These are phyloP conservation scores for Pseudogymnoascus verrucosus DNA, from an alignment of 2,329 filamentous ascomycete species.

Conservation along the genomic window DNA sequence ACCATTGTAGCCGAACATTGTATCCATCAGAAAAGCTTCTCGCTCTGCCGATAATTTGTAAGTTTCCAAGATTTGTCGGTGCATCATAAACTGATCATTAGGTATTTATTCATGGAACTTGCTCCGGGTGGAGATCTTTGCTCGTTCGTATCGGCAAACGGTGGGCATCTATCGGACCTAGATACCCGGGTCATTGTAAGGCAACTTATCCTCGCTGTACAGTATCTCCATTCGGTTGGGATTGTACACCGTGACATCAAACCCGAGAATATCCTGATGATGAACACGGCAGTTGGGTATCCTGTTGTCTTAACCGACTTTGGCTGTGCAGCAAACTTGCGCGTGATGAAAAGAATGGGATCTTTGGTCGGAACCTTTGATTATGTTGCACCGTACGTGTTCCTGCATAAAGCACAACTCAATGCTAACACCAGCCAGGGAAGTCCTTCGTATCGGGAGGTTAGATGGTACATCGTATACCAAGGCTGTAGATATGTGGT, in stretches of 20 bases:
- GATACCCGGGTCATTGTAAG: constrained; percentile 23
- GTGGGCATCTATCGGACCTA: constrained; percentile 19
- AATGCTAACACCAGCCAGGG: background rate
- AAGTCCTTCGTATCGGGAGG: constrained; percentile 17
- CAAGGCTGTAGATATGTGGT: constrained; percentile 26
- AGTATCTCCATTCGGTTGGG: constrained; percentile 24
- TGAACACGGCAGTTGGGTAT: constrained; percentile 22
- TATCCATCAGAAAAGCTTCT: constrained; percentile 44
- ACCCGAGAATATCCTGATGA: constrained; percentile 27
- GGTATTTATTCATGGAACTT: constrained; percentile 50
- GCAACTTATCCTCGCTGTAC: constrained; percentile 25
- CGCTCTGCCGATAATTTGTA: constrained; percentile 41
- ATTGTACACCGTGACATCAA: constrained; percentile 28
- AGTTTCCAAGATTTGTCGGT: constrained; percentile 16
- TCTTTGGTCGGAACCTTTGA: constrained; percentile 25
- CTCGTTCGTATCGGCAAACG: constrained; percentile 23
- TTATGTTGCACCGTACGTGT: constrained; percentile 26
- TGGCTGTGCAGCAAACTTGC: constrained; percentile 22
- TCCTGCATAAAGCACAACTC: background rate
- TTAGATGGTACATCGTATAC: constrained; percentile 23
- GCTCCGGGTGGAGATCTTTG: constrained; percentile 38
- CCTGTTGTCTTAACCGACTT: constrained; percentile 28
- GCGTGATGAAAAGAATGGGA: constrained; percentile 18
- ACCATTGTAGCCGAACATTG: constrained; percentile 42
- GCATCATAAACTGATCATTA: constrained; percentile 19